phyloP scores from a whole-genome alignment of 2,329 filamentous ascomycete species.

The Colletotrichum sp. region DNA sequence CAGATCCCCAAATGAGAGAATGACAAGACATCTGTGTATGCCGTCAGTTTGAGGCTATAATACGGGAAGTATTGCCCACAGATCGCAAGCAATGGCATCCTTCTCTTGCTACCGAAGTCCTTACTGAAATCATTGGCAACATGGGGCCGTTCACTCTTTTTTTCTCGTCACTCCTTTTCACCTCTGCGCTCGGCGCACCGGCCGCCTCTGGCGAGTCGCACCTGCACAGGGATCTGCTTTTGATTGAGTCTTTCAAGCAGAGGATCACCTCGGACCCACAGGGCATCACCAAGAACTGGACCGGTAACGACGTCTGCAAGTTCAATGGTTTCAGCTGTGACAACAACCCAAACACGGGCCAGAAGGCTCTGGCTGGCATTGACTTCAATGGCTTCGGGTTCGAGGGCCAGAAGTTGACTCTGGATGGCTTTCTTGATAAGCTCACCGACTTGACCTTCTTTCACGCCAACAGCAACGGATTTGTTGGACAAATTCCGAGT shows the following conservation, averaged over 20 bases:
- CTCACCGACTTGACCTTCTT: slow-evolving; percentile 1
- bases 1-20: not conserved
- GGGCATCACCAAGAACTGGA: not conserved
- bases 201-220: not conserved
- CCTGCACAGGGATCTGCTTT: not conserved
- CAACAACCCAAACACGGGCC: not conserved
- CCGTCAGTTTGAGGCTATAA: not conserved
- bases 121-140: not conserved
- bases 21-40: not conserved
- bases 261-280: not conserved
- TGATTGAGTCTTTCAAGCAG: not conserved
- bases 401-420: not conserved
- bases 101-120: not conserved
- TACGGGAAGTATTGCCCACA: not conserved
- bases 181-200: not conserved
- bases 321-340: not conserved
- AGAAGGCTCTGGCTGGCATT: not conserved
- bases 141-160: not conserved
- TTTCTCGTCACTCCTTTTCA: slow-evolving; percentile 7
- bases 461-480: slow-evolving; percentile 1
- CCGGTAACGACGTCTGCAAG: not conserved
- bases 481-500: not conserved
- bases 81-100: not conserved
- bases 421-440: slow-evolving; percentile 3
- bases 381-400: not conserved